phyloP scores from a whole-genome alignment of 2,329 filamentous ascomycete species.

The Chaetomiaceae sp. region DNA sequence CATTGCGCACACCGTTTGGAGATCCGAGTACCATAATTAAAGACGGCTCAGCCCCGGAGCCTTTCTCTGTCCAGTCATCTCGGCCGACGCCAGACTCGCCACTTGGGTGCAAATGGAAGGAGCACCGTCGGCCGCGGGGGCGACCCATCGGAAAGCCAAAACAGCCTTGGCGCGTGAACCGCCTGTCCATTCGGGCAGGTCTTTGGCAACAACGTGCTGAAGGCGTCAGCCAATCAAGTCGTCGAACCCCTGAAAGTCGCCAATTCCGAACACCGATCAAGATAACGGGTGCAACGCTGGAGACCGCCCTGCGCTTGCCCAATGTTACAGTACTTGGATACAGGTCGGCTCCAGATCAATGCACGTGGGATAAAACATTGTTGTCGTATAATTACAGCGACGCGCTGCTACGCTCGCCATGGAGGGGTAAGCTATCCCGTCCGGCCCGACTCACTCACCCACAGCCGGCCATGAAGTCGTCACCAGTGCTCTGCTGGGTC shows the following conservation, averaged over 20 bases:
- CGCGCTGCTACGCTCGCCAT: background rate
- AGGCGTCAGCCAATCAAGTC: constrained; percentile 16
- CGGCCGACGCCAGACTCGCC: background rate
- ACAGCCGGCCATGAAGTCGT: constrained; percentile 19
- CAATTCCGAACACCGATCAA: constrained; percentile 2
- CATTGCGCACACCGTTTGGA: too few species aligned
- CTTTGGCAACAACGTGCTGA: constrained; percentile 16
- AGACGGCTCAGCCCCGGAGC: too few species aligned
- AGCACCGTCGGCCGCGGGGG: background rate
- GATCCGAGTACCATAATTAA: too few species aligned
- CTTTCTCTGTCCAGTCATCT: background rate
- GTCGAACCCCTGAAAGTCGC: constrained; percentile 14
- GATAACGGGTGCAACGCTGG: constrained; percentile 13
- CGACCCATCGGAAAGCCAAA: background rate
- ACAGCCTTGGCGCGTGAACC: constrained; percentile 11
- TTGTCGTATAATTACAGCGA: background rate
- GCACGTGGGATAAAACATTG: background rate
- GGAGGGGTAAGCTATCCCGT: background rate
- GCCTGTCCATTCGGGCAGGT: constrained; percentile 26
- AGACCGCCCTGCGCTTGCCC: too few species aligned
- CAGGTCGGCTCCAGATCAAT: too few species aligned
- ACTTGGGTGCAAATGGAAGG: constrained; percentile 7
- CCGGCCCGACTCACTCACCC: background rate
- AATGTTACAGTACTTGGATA: too few species aligned
- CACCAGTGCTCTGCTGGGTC: constrained; percentile 16